A percentile compares a stretch with the other conserved stretches of the same genome.
phyloP scores from a whole-genome alignment of 2,329 filamentous ascomycete species.

The Endothia cerciana region DNA sequence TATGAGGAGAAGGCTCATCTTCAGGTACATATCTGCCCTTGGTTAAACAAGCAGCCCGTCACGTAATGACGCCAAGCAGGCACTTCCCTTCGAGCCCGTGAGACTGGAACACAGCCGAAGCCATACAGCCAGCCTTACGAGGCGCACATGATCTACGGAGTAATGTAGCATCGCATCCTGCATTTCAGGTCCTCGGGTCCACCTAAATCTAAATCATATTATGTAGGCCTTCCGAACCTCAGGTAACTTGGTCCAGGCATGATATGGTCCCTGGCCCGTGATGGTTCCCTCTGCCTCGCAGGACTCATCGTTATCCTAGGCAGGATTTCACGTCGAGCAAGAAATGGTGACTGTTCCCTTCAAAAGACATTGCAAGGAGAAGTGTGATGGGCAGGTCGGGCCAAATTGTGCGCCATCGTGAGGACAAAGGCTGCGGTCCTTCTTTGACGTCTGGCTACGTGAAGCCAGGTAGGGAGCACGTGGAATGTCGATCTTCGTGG shows the following conservation, averaged over 20 bases:
- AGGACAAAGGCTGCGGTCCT: not conserved
- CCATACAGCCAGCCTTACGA: not conserved
- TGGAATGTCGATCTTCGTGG: not conserved
- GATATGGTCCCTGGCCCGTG: not conserved
- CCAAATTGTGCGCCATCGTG: not conserved
- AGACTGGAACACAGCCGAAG: not conserved
- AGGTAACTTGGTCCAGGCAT: not conserved
- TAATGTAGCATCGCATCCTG: conserved; percentile 11
- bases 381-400: not conserved
- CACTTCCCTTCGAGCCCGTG: not conserved
- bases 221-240: too few relatives aligned
- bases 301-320: not conserved
- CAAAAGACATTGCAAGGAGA: not conserved
- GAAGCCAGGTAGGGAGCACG: not conserved
- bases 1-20: not conserved
- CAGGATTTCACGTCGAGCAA: not conserved
- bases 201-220: too few relatives aligned
- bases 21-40: not conserved
- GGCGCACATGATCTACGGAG: conserved; percentile 10
- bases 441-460: not conserved
- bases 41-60: not conserved
- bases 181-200: conserved; percentile 3
- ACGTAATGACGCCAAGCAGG: not conserved
- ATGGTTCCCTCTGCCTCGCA: not conserved
- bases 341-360: not conserved